These are phyloP conservation scores for Solanum gandarillasii DNA, from an alignment of 257 asterid species.

Conservation along the genomic window DNA sequence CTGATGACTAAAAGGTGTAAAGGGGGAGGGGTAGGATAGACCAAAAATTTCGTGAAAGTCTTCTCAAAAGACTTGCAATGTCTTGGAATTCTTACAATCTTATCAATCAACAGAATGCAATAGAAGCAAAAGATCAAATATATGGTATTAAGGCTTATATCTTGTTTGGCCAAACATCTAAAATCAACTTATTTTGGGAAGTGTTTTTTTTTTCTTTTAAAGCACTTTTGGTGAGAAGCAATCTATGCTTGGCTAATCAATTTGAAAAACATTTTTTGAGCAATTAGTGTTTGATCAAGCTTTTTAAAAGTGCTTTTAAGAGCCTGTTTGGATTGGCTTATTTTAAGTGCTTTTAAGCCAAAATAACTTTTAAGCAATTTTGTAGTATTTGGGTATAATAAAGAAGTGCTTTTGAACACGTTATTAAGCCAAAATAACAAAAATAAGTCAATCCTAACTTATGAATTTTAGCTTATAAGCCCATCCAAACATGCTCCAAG, in stretches of 20 bases:
- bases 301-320: neutral
- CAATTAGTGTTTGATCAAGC: neutral
- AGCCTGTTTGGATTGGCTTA: neutral
- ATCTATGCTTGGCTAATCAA: neutral
- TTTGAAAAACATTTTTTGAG: neutral
- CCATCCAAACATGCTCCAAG: neutral
- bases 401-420: too few species aligned
- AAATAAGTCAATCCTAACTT: too few species aligned
- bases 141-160: neutral
- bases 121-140: neutral
- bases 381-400: too few species aligned
- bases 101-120: neutral
- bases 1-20: neutral
- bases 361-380: neutral
- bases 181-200: neutral
- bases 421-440: too few species aligned
- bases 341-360: neutral
- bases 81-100: neutral
- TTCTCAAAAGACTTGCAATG: neutral
- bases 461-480: too few species aligned
- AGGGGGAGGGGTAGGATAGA: neutral
- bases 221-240: neutral
- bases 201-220: neutral
- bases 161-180: neutral
- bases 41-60: neutral